These are phyloP conservation scores for Chamaenerion angustifolium DNA, from an alignment of 345 rosid species.

Conservation along the genomic window DNA sequence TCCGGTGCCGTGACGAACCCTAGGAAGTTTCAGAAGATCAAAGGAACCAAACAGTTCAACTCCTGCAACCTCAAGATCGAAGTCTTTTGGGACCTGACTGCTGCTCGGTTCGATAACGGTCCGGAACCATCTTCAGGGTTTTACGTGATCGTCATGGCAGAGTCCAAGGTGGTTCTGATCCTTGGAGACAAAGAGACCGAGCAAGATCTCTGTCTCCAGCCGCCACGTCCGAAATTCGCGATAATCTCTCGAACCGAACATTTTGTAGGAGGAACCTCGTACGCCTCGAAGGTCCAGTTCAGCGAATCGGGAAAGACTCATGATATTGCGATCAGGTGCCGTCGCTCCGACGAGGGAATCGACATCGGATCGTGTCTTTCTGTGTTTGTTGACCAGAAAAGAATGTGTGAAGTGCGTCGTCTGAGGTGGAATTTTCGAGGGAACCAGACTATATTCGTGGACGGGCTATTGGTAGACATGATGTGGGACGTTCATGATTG, in stretches of 20 bases:
- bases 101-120: constrained; percentile 41
- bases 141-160: constrained; percentile 35
- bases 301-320: constrained; percentile 37
- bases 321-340: constrained; percentile 52
- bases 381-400: constrained; percentile 51
- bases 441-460: constrained; percentile 68
- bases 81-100: constrained; percentile 58
- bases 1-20: constrained; percentile 15
- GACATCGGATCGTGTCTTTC: constrained; percentile 26
- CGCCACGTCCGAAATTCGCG: constrained; percentile 13
- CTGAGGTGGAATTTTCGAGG: constrained; percentile 89
- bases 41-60: constrained; percentile 40
- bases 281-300: constrained; percentile 54
- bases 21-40: constrained; percentile 19
- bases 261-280: constrained; percentile 27
- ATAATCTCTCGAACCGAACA: constrained; percentile 43
- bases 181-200: constrained; percentile 33
- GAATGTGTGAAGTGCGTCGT: constrained; percentile 45
- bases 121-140: constrained; percentile 53
- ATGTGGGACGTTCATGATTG: constrained; percentile 95
- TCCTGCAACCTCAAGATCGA: constrained; percentile 31
- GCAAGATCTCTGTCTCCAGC: constrained; percentile 1
- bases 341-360: constrained; percentile 22
- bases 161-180: constrained; percentile 33
- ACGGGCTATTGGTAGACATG: constrained; percentile 69